Percentiles rank a stretch among this genome's conserved stretches.
These are phyloP conservation scores for Coemansia sp. DNA, from an alignment of 192 early-diverging fungal species.

Conservation along the genomic window DNA sequence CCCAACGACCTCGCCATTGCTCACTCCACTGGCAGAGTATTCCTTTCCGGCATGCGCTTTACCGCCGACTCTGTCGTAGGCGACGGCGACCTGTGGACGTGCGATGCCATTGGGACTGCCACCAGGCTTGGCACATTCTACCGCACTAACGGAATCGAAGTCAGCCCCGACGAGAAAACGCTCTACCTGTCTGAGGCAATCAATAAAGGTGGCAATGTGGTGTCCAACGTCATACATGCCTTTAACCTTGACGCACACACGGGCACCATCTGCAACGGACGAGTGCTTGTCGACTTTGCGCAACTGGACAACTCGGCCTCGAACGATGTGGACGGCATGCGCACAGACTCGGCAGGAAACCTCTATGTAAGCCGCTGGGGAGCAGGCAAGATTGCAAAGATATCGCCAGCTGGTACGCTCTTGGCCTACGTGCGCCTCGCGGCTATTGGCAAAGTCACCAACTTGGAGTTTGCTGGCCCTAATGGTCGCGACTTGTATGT, in stretches of 20 bases:
- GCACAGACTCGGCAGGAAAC: constrained; percentile 56
- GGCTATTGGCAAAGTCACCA: constrained; percentile 36
- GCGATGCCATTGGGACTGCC: constrained; percentile 44
- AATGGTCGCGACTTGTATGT: constrained; percentile 51
- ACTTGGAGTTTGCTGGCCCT: constrained; percentile 58
- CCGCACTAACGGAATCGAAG: constrained; percentile 63
- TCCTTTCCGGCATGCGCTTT: constrained; percentile 54
- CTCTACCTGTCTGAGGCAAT: constrained; percentile 61
- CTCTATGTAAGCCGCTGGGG: constrained; percentile 61
- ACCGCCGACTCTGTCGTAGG: constrained; percentile 35
- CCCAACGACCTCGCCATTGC: constrained; percentile 61
- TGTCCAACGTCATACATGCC: constrained; percentile 53
- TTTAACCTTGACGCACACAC: constrained; percentile 48
- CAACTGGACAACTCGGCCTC: constrained; percentile 46
- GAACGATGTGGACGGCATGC: constrained; percentile 62
- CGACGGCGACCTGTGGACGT: constrained; percentile 59
- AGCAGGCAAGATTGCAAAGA: constrained; percentile 53
- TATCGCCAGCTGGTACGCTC: constrained; percentile 46
- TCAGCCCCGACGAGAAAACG: constrained; percentile 57
- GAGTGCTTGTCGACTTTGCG: constrained; percentile 55
- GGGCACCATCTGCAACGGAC: constrained; percentile 31
- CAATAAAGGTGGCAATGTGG: constrained; percentile 39
- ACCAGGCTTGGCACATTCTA: constrained; percentile 34
- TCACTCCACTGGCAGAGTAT: constrained; percentile 32
- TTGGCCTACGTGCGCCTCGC: constrained; percentile 31